These are phyloP conservation scores for Metarhizium anisopliae DNA, from an alignment of 2,329 filamentous ascomycete genomes.

Conservation along the genomic window DNA sequence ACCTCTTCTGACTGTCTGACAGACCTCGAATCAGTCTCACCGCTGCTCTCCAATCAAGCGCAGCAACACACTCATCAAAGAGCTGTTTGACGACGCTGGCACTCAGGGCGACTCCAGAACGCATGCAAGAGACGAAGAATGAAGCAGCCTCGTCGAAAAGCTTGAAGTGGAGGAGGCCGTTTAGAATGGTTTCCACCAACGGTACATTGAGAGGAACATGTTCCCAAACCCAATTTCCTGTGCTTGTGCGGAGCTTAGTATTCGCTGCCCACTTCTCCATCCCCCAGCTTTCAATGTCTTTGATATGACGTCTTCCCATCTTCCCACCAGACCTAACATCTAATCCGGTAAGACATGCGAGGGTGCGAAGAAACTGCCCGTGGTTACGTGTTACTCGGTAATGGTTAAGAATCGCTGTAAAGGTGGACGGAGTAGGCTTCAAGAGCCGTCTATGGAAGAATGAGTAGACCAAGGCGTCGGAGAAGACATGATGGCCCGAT, in stretches of 20 bases:
- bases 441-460: conserved; percentile 36
- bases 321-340: conserved; percentile 30
- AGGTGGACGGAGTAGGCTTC: conserved; percentile 39
- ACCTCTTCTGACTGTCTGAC: conserved; percentile 15
- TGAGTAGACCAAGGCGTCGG: conserved; percentile 42
- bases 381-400: conserved; percentile 33
- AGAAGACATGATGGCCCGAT: conserved; percentile 37
- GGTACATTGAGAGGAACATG: conserved; percentile 27
- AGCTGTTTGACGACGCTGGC: conserved; percentile 25
- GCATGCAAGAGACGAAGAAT: conserved; percentile 31
- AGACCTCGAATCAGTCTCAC: conserved; percentile 22
- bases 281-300: conserved; percentile 19
- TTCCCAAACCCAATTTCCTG: conserved; percentile 29
- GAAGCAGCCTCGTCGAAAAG: conserved; percentile 33
- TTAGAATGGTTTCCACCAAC: conserved; percentile 36
- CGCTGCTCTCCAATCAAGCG: conserved; percentile 30
- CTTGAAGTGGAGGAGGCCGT: conserved; percentile 38
- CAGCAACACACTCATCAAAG: conserved; percentile 31
- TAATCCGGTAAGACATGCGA: conserved; percentile 36
- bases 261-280: conserved; percentile 21
- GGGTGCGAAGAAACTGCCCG: conserved; percentile 32
- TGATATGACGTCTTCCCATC: conserved; percentile 24
- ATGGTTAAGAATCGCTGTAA: conserved; percentile 41
- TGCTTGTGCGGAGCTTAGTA: conserved; percentile 14
- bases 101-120: conserved; percentile 23